A percentile compares a stretch with the other conserved stretches of the same genome.
These are phyloP conservation scores for Pseudogymnoascus sp. DNA, from an alignment of 2,329 filamentous ascomycete genomes.

Conservation along the genomic window DNA sequence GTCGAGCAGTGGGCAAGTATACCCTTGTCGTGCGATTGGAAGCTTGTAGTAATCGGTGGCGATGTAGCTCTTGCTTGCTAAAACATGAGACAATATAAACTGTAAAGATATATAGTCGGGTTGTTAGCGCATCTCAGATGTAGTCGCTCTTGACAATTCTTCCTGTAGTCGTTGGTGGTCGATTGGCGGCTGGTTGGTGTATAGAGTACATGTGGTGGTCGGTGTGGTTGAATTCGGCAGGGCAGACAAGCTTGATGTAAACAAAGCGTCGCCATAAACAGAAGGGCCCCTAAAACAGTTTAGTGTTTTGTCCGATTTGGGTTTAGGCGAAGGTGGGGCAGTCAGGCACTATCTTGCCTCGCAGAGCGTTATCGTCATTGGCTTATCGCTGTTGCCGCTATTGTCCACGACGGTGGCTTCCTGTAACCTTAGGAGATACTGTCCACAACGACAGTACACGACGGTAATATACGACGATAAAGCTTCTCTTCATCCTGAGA, in stretches of 20 bases:
- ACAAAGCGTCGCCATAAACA: constrained; percentile 7
- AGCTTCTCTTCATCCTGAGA: background rate
- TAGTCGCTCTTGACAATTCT: background rate
- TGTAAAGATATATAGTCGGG: constrained; percentile 1
- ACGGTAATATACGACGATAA: background rate
- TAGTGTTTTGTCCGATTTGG: constrained; percentile 3
- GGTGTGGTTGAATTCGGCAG: constrained; percentile 7
- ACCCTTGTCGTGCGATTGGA: constrained; percentile 1
- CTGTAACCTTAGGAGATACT: constrained; percentile 7
- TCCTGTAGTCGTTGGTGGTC: background rate
- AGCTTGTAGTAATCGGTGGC: background rate
- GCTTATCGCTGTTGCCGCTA: background rate
- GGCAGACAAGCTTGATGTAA: background rate
- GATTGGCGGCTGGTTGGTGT: background rate
- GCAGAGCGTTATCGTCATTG: background rate
- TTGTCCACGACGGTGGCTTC: background rate
- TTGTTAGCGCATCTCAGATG: background rate
- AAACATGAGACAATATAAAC: background rate
- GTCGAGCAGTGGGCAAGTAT: constrained; percentile 1
- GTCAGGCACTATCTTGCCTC: background rate
- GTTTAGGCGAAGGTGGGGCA: constrained; percentile 4
- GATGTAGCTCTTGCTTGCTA: background rate
- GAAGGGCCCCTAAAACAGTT: constrained; percentile 4
- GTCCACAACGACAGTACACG: background rate
- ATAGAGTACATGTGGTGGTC: background rate